phyloP scores from a whole-genome alignment of 2,329 filamentous ascomycete species.

The Hymenoscyphus repandus region DNA sequence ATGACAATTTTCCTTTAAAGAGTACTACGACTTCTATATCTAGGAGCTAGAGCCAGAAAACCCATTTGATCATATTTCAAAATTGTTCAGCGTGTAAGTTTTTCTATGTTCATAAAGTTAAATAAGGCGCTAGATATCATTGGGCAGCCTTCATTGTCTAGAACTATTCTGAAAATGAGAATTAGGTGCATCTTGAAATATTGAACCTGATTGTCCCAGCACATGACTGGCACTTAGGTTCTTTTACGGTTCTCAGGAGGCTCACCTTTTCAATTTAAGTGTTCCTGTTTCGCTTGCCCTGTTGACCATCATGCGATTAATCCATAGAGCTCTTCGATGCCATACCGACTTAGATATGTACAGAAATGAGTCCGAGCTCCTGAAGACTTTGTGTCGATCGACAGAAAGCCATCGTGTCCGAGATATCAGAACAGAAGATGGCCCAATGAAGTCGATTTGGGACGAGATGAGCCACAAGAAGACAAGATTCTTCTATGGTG shows the following conservation, averaged over 20 bases:
- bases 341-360: conserved; percentile 30
- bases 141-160: too few relatives aligned
- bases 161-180: too few relatives aligned
- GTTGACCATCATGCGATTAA: conserved; percentile 22
- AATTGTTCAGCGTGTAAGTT: conserved; percentile 29
- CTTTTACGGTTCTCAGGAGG: too few relatives aligned
- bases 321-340: conserved; percentile 35
- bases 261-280: neutral
- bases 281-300: neutral
- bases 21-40: conserved; percentile 39
- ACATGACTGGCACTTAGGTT: too few relatives aligned
- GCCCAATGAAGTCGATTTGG: conserved; percentile 29
- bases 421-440: conserved; percentile 34
- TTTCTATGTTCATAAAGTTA: too few relatives aligned
- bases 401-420: conserved; percentile 31
- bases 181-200: too few relatives aligned
- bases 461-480: conserved; percentile 26
- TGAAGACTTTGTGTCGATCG: conserved; percentile 35
- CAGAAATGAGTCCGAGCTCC: conserved; percentile 29
- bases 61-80: conserved; percentile 28
- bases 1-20: conserved; percentile 37
- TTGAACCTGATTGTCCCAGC: too few relatives aligned
- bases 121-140: too few relatives aligned
- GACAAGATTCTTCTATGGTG: conserved; percentile 9
- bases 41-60: conserved; percentile 36